Evolutionary conservation across 345 rosid genomes (phyloP), one percentile per base, ranked within the genome.

Genomic region (Aquilaria yunnanensis): DNA sequence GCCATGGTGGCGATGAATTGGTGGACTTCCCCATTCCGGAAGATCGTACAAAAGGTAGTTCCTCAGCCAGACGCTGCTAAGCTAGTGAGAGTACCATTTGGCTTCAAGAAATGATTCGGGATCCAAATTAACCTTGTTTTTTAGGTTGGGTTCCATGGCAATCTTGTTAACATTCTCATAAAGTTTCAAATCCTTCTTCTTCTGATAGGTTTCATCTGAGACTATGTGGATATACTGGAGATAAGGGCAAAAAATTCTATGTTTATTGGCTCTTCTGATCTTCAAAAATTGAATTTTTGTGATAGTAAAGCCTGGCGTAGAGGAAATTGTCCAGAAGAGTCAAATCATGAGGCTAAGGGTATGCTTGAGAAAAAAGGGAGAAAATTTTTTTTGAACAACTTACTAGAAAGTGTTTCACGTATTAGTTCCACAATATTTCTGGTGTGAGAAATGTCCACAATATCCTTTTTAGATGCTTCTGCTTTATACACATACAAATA

Each of bases 151-250:
- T 16, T 81, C 86, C 86, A 81, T 84, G 23, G 81, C 75, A 64
- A 92, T 79, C 11, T 88, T 85, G 0, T 9, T 71, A 14, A 72
- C 63, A 72, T 91, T 88, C 61, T 84, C 73, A 73, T 71, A 70
- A 4, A 91, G 83, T 73, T 72, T 81, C 56, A 76, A 57, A 58
- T 82, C 85, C 48, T 62, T 72, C 58, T 68, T 80, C 54, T 73
- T 80, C 68, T 80, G 81, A 6, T 86, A 83, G 14, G 81, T 60
- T 69, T 91, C 97, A 14, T 81, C 94, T 12, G 87, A 78, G 1
- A 85, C 83, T 2, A 82, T 70, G 66, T 83, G 92, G 56, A 91
- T 88, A 70, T 88, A 91, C 48, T 88, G 91, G n/a, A 91, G 89
- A 70, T 91, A 91, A 5, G 96, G 78, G 1, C 81, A 76, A 51